Base-by-base conservation (phyloP, 176 grass and related monocot species). In the Echinochloa phyllopogon region DNA sequence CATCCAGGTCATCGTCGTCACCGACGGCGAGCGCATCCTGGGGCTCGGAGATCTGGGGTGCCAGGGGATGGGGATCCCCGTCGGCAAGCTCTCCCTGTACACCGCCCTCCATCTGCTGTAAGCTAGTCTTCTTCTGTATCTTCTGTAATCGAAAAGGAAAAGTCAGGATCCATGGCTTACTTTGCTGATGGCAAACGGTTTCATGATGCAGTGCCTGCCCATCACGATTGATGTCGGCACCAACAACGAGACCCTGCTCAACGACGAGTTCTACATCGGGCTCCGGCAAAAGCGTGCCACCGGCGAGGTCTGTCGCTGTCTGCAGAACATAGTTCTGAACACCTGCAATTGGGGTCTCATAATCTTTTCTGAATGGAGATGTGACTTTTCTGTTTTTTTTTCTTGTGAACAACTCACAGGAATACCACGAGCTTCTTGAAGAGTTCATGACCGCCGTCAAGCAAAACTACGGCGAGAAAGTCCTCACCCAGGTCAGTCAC, bases 31-130 rank as follows among this genome's bases (percentile, higher is more conserved):
- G 85, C 90, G 95, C 41, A 98, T 98, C 65, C 83, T 98, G 18
- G 96, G 96, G 3, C 89, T 98, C 0, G 93, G 96, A 0, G 96
- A 98, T 81, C 93, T 95, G 8, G 96, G 96, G 0, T 98, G 96
- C 24, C 96, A 95, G 96, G 96, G 96, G 16, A 98, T 98, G 96
- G 96, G 96, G 23, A 98, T 98, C 75, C 96, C 96, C 53, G 93
- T 98, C 0, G 96, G 96, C 47, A 98, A 98, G 68, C 91, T 98
- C 67, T 89, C 96, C 6, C 88, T 98, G 5, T 98, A 98, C 87
- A 98, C 96, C 67, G 96, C 96, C 1, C 91, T 98, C 96, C 96
- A 10, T 99, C 96, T 45, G 86, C 91, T 72, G 96, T 99, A 84
- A 89, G 87, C 36, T 52, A n/a, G n/a, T 59, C 5, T 71, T 27